These are phyloP conservation scores for Lablab purpureus DNA, from an alignment of 306 rosid genomes.

Conservation along the genomic window DNA sequence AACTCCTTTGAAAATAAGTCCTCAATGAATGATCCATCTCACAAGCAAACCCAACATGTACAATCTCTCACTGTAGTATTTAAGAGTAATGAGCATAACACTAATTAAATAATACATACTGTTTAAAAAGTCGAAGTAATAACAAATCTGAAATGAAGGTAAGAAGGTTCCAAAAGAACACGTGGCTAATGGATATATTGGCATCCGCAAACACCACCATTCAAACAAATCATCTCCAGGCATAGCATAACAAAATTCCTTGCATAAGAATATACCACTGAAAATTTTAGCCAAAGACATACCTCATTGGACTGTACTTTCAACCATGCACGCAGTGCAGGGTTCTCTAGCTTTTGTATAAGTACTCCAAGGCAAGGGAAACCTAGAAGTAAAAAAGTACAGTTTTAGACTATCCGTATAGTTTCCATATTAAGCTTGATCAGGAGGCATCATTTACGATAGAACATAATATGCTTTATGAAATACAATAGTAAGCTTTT, in stretches of 20 bases:
- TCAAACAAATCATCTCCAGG: constrained; percentile 33
- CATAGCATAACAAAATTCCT: constrained; percentile 8
- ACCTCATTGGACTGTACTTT: constrained; percentile 90
- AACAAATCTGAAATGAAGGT: constrained; percentile 12
- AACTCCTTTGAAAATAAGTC: constrained; percentile 24
- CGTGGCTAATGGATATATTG: not conserved
- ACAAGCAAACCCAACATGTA: not conserved
- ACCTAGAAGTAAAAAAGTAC: constrained; percentile 60
- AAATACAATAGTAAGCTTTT: constrained; percentile 7
- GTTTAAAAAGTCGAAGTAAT: constrained; percentile 3
- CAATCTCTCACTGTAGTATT: constrained; percentile 4
- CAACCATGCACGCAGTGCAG: constrained; percentile 82
- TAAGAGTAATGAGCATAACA: not conserved
- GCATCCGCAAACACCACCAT: constrained; percentile 14
- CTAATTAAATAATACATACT: not conserved
- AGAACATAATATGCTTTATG: constrained; percentile 17
- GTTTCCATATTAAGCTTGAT: constrained; percentile 36
- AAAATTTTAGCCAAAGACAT: constrained; percentile 42
- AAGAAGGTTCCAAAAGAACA: not conserved
- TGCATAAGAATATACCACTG: constrained; percentile 3
- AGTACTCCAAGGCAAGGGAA: constrained; percentile 96
- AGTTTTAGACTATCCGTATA: constrained; percentile 29
- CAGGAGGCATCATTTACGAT: constrained; percentile 31
- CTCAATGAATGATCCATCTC: constrained; percentile 11
- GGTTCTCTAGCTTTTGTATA: constrained; percentile 98